Conservation (phyloP, 1,139 yeast species). For the Ogataea hybrid region DNA sequence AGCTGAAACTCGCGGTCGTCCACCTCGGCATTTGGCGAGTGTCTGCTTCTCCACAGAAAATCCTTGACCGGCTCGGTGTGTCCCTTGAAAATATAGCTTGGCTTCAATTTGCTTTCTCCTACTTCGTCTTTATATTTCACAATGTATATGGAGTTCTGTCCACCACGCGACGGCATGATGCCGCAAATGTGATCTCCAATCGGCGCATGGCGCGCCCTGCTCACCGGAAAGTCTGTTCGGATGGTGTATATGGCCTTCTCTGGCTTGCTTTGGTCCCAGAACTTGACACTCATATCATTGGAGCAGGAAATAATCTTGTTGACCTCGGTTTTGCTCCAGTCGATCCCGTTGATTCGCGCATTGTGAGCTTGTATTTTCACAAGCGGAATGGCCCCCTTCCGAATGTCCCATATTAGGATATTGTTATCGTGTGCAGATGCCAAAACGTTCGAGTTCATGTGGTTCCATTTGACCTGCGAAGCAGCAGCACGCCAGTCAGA, state of each 20-base stretch:
- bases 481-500: conserved; percentile 97
- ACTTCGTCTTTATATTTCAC: conserved; percentile 48
- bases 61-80: conserved; percentile 85
- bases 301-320: conserved; percentile 74
- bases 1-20: conserved; percentile 83
- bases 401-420: conserved; percentile 81
- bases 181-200: conserved; percentile 86
- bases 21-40: conserved; percentile 39
- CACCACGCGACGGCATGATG: conserved; percentile 88
- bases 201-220: conserved; percentile 85
- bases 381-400: conserved; percentile 79
- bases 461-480: conserved; percentile 93
- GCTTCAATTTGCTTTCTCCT: conserved; percentile 44
- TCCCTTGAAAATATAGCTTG: conserved; percentile 69
- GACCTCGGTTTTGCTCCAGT: conserved; percentile 63
- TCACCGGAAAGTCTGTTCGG: conserved; percentile 76
- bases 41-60: conserved; percentile 78
- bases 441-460: conserved; percentile 66
- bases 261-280: conserved; percentile 65
- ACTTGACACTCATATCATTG: conserved; percentile 81
- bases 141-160: conserved; percentile 70
- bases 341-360: conserved; percentile 86
- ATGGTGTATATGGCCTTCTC: conserved; percentile 57
- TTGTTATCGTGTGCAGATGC: conserved; percentile 86
- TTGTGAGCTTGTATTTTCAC: conserved; percentile 68